Conservation (phyloP, 1,284 basidiomycete species). For the Cerrena zonata region DNA sequence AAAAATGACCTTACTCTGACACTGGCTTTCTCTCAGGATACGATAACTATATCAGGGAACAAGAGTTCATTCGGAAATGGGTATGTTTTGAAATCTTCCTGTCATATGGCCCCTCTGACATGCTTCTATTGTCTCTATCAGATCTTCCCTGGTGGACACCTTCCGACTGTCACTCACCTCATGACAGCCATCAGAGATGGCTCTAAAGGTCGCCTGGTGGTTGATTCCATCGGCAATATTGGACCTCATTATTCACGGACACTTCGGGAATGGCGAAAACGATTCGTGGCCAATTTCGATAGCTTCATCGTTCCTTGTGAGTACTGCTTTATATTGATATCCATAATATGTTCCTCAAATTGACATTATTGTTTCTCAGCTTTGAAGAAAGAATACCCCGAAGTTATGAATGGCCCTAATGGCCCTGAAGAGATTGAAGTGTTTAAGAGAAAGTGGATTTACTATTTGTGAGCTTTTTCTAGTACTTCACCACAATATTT, state of each 20-base stretch:
- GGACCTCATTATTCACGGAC: constrained; percentile 79
- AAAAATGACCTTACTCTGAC: too few relatives aligned
- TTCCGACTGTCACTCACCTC: constrained; percentile 65
- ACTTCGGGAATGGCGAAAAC: constrained; percentile 67
- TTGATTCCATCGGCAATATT: constrained; percentile 73
- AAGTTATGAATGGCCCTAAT: constrained; percentile 40
- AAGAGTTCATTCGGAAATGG: constrained; percentile 81
- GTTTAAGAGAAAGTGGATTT: constrained; percentile 77
- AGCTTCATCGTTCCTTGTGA: constrained; percentile 49
- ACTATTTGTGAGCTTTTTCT: constrained; percentile 37
- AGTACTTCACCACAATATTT: background rate
- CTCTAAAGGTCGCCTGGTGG: constrained; percentile 52
- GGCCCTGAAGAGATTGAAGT: constrained; percentile 62
- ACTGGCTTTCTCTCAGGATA: constrained; percentile 37
- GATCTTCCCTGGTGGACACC: constrained; percentile 75
- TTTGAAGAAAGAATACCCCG: constrained; percentile 57
- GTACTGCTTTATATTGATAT: constrained; percentile 3
- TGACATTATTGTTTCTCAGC: constrained; percentile 21
- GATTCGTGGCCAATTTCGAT: constrained; percentile 66
- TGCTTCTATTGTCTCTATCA: constrained; percentile 32
- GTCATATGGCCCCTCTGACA: background rate
- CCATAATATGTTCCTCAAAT: background rate
- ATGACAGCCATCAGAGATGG: constrained; percentile 52
- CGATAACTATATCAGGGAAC: constrained; percentile 51
- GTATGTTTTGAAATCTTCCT: too few relatives aligned